Conservation (phyloP, 768 basidiomycete species). For the Rhodotorula babjevae region DNA sequence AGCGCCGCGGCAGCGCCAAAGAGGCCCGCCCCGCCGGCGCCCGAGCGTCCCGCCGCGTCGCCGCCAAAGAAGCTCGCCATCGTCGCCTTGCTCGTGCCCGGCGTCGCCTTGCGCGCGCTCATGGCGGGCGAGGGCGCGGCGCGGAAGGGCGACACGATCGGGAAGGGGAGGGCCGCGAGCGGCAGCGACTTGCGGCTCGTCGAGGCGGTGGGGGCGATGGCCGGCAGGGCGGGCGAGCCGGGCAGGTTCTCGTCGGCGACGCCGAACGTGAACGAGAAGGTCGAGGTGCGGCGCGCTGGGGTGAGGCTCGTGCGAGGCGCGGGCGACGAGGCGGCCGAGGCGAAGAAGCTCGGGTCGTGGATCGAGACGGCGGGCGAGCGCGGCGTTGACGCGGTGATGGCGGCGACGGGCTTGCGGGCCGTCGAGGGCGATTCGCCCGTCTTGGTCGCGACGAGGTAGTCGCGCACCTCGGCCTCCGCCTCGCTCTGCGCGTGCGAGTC, state of each 20-base stretch:
- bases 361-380: neutral
- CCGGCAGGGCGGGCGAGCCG: neutral
- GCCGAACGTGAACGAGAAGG: neutral
- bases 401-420: neutral
- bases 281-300: neutral
- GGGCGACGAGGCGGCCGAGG: neutral
- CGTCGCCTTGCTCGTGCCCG: neutral
- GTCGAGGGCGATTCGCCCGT: constrained; percentile 22
- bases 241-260: constrained; percentile 10
- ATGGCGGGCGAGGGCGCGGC: neutral
- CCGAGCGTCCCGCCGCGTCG: neutral
- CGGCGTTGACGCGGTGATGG: neutral
- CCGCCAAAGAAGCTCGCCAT: neutral
- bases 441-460: constrained; percentile 26
- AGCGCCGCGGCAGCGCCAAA: neutral
- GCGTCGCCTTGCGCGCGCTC: neutral
- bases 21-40: neutral
- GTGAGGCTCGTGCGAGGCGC: neutral
- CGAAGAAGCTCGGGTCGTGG: constrained; percentile 30
- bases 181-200: constrained; percentile 27
- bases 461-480: constrained; percentile 8
- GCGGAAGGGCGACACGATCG: constrained; percentile 28
- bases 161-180: constrained; percentile 16
- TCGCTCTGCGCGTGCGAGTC: constrained; percentile 1
- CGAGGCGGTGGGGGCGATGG: neutral